Evolutionary conservation across 139 green algal genomes (phyloP).

Genomic region (Picochlorum sp.): DNA sequence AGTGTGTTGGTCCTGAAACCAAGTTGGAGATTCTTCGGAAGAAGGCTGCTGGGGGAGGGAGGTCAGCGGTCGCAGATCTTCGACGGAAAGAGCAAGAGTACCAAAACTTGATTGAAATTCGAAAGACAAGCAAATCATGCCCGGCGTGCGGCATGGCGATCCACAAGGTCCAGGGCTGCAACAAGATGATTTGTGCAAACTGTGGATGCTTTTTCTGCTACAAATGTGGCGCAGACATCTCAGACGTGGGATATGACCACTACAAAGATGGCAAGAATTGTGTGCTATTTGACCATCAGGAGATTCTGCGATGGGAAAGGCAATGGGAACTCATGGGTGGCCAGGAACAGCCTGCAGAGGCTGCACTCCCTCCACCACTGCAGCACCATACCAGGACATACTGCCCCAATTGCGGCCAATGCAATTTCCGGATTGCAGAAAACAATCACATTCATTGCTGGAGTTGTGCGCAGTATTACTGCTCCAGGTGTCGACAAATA

Average conservation of each 20-base stretch:
- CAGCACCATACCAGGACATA: constrained; percentile 1
- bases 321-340: constrained; percentile 18
- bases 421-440: constrained; percentile 36
- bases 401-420: constrained; percentile 55
- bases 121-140: constrained; percentile 47
- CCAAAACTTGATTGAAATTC: constrained; percentile 19
- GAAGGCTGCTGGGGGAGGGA: constrained; percentile 27
- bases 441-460: constrained; percentile 49
- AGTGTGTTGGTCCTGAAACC: constrained; percentile 35
- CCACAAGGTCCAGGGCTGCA: constrained; percentile 67
- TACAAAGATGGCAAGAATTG: constrained; percentile 33
- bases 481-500: constrained; percentile 44
- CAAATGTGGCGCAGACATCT: constrained; percentile 34
- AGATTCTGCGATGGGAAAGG: constrained; percentile 43
- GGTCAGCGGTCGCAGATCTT: constrained; percentile 10
- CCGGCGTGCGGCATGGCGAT: constrained; percentile 58
- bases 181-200: constrained; percentile 76
- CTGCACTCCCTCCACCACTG: too few species aligned
- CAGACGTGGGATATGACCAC: constrained; percentile 39
- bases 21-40: constrained; percentile 32
- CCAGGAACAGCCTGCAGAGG: neutral
- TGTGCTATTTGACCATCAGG: constrained; percentile 52
- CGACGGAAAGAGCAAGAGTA: constrained; percentile 28
- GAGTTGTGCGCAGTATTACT: constrained; percentile 53
- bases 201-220: constrained; percentile 62